A percentile compares a stretch with the other conserved stretches of the same genome.
Conservation (phyloP, 305 asterid genomes). For the Fraxinus angustifolia region DNA sequence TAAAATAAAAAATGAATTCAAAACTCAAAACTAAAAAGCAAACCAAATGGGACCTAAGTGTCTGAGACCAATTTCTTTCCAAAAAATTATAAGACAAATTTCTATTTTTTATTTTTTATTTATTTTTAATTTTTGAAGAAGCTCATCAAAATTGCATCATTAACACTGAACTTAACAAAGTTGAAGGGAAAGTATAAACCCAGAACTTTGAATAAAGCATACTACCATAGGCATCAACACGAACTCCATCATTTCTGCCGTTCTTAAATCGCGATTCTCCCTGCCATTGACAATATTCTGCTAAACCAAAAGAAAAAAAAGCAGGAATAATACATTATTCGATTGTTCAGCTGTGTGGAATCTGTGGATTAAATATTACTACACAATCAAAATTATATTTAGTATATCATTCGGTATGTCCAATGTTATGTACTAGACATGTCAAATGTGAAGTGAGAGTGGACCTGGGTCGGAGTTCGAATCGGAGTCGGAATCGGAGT, state of each 20-base stretch:
- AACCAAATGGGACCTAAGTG: neutral
- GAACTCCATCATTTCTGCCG: slow-evolving; percentile 33
- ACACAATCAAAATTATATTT: neutral
- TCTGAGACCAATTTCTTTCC: neutral
- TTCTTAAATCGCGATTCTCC: slow-evolving; percentile 48
- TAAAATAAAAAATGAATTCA: neutral
- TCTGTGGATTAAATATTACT: neutral
- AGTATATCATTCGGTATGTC: neutral
- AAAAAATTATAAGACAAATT: neutral
- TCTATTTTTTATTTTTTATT: neutral
- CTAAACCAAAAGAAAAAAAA: neutral
- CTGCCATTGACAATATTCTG: slow-evolving; percentile 44
- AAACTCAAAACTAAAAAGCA: neutral
- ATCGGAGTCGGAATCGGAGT: slow-evolving; percentile 24
- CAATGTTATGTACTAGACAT: neutral
- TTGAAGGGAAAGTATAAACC: neutral
- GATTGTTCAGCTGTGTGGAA: neutral
- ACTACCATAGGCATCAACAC: slow-evolving; percentile 45
- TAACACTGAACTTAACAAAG: neutral
- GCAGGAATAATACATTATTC: neutral
- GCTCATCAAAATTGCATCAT: neutral
- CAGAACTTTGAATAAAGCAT: slow-evolving; percentile 1
- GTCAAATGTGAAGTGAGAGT: neutral
- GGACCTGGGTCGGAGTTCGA: slow-evolving; percentile 54
- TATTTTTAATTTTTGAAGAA: neutral